Conservation (phyloP, 345 rosid species). For the Litchi chinensis region DNA sequence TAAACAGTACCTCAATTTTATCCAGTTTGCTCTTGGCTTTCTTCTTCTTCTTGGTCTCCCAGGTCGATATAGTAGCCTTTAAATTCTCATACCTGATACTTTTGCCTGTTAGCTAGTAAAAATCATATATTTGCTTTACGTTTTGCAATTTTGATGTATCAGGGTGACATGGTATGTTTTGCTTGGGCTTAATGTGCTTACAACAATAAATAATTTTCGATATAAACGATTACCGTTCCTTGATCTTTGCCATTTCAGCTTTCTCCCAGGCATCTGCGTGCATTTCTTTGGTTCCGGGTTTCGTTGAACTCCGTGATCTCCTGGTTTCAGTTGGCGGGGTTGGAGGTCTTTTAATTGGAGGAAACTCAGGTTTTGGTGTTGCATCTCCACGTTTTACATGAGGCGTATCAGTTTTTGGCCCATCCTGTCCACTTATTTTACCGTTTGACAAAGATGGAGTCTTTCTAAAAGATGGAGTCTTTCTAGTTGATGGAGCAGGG, state of each 20-base stretch:
- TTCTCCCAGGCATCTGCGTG: slow-evolving; percentile 64
- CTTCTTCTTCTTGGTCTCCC: slow-evolving; percentile 63
- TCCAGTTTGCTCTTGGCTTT: slow-evolving; percentile 54
- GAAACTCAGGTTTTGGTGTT: slow-evolving; percentile 24
- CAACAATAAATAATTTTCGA: not conserved
- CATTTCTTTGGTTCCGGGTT: slow-evolving; percentile 24
- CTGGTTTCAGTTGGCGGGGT: slow-evolving; percentile 20
- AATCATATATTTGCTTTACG: not conserved
- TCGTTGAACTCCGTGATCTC: slow-evolving; percentile 20
- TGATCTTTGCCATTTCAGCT: slow-evolving; percentile 51
- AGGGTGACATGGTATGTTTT: not conserved
- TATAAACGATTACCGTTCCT: slow-evolving; percentile 39
- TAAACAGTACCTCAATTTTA: slow-evolving; percentile 57
- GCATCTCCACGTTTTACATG: slow-evolving; percentile 11
- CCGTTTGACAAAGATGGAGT: slow-evolving; percentile 31
- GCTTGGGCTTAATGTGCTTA: not conserved
- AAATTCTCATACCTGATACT: slow-evolving; percentile 56
- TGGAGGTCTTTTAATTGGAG: not conserved
- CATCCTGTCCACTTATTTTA: not conserved
- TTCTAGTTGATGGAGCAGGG: slow-evolving; percentile 35
- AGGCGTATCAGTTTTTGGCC: slow-evolving; percentile 16
- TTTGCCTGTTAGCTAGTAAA: not conserved
- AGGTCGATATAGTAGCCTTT: slow-evolving; percentile 44
- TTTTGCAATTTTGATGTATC: not conserved
- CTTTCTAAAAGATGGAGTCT: slow-evolving; percentile 28